Percentiles rank a stretch among this genome's conserved stretches.
These are phyloP conservation scores for Kwoniella sp. DNA, from an alignment of 768 basidiomycete genomes.

Conservation along the genomic window DNA sequence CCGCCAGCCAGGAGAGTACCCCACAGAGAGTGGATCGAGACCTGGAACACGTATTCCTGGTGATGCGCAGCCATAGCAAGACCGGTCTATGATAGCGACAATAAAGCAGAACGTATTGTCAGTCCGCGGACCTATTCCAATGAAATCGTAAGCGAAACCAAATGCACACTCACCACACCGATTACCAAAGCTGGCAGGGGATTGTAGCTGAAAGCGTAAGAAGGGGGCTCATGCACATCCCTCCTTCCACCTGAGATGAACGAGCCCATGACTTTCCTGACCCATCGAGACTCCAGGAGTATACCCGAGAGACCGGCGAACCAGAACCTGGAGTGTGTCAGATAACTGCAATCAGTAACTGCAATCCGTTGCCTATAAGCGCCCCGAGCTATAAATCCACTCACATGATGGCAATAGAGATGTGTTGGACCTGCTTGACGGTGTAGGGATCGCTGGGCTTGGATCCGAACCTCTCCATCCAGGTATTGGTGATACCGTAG, in stretches of 20 bases:
- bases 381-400: slow-evolving; percentile 10
- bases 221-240: slow-evolving; percentile 66
- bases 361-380: no score
- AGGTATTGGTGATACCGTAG: slow-evolving; percentile 88
- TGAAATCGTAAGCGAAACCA: background rate
- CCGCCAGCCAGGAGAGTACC: slow-evolving; percentile 80
- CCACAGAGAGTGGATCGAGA: slow-evolving; percentile 89
- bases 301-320: slow-evolving; percentile 88
- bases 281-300: slow-evolving; percentile 76
- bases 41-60: slow-evolving; percentile 90
- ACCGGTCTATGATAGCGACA: slow-evolving; percentile 62
- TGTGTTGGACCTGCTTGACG: slow-evolving; percentile 90
- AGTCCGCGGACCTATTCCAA: no score
- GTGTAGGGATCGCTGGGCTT: slow-evolving; percentile 78
- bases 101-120: background rate
- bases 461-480: slow-evolving; percentile 95
- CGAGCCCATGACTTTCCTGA: slow-evolving; percentile 74
- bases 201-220: slow-evolving; percentile 78
- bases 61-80: slow-evolving; percentile 90
- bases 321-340: slow-evolving; percentile 74
- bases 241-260: slow-evolving; percentile 56
- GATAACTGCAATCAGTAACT: background rate
- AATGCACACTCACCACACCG: slow-evolving; percentile 62
- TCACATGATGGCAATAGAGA: slow-evolving; percentile 73
- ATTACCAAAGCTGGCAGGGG: slow-evolving; percentile 91